phyloP scores from a whole-genome alignment of 768 basidiomycete genomes.

The Leccinellum rugosiceps region DNA sequence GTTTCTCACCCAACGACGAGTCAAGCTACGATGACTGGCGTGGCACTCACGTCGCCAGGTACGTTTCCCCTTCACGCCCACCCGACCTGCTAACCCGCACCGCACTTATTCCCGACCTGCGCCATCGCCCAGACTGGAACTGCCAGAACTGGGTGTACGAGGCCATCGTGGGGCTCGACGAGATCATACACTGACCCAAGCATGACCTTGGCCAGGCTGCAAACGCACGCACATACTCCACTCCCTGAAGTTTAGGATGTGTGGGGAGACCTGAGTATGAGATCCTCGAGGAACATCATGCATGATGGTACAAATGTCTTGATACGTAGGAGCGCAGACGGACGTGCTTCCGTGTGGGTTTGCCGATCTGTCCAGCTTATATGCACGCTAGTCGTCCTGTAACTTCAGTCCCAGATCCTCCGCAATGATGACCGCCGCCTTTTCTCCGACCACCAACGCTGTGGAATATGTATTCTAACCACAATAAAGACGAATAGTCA shows the following conservation, averaged over 20 bases:
- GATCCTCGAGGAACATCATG: not conserved
- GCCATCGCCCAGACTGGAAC: conserved; percentile 21
- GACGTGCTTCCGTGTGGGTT: no score
- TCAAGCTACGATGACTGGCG: no score
- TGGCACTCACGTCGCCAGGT: conserved; percentile 20
- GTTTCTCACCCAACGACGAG: no score
- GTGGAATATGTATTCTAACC: conserved; percentile 46
- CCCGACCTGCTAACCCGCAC: conserved; percentile 8
- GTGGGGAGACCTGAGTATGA: not conserved
- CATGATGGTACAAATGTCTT: not conserved
- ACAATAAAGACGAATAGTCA: not conserved
- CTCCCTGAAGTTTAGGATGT: no score
- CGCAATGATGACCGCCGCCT: conserved; percentile 9
- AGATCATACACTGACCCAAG: no score
- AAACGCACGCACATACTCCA: not conserved
- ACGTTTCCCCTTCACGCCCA: conserved; percentile 10
- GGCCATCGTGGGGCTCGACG: no score
- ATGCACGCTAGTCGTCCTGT: not conserved
- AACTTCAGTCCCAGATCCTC: conserved; percentile 39
- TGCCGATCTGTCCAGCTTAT: not conserved
- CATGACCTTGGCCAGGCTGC: not conserved
- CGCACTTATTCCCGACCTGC: conserved; percentile 16
- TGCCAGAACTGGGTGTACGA: conserved; percentile 13
- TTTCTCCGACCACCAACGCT: conserved; percentile 21
- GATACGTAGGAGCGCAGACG: no score